Evolutionary conservation across 2,329 filamentous ascomycete genomes (phyloP).

Genomic region (Phoma sp.): DNA sequence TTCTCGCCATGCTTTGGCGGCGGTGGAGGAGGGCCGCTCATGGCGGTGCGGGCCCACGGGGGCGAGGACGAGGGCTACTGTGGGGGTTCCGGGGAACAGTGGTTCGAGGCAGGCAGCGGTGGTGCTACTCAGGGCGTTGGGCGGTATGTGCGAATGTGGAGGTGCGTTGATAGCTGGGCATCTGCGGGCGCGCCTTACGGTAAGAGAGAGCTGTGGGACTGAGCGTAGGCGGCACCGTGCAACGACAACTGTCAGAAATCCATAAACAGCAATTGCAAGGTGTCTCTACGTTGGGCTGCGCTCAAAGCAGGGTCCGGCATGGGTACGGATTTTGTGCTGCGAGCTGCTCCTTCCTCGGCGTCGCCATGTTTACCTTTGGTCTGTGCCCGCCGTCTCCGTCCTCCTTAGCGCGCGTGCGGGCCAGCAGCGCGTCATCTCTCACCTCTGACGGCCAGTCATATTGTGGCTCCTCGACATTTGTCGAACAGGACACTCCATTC

Average conservation of each 20-base stretch:
- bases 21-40: constrained; percentile 68
- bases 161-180: constrained; percentile 35
- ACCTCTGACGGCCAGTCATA: constrained; percentile 10
- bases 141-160: constrained; percentile 19
- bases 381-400: background rate
- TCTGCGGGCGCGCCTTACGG: constrained; percentile 29
- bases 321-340: constrained; percentile 16
- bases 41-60: constrained; percentile 36
- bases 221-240: constrained; percentile 5
- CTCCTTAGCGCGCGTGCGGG: constrained; percentile 9
- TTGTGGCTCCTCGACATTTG: constrained; percentile 6
- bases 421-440: constrained; percentile 20
- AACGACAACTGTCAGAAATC: constrained; percentile 19
- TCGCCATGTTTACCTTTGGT: constrained; percentile 17
- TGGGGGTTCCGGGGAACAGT: constrained; percentile 13
- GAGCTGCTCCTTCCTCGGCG: constrained; percentile 11
- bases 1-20: constrained; percentile 85
- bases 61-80: constrained; percentile 27
- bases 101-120: background rate
- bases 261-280: constrained; percentile 11
- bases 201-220: constrained; percentile 15
- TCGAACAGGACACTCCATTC: constrained; percentile 13
- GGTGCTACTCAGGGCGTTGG: constrained; percentile 15
- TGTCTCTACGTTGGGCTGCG: constrained; percentile 1
- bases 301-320: constrained; percentile 9